phyloP scores from a whole-genome alignment of 345 rosid genomes.

The Brassica napus region DNA sequence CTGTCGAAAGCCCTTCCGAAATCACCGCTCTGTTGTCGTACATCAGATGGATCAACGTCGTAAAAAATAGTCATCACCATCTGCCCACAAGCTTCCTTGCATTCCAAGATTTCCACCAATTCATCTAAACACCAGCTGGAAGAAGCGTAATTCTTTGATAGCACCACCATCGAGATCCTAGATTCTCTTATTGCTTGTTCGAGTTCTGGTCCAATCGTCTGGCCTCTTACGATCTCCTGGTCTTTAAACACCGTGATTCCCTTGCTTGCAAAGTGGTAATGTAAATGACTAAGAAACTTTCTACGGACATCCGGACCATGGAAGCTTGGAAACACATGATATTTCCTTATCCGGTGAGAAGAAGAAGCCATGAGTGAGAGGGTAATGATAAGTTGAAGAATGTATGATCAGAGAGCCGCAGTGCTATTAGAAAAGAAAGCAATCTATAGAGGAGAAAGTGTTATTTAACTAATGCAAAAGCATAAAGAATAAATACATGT shows the following conservation, averaged over 20 bases:
- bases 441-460: background rate
- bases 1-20: background rate
- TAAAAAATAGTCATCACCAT: background rate
- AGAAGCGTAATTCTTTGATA: constrained; percentile 1
- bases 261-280: background rate
- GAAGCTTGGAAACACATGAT: background rate
- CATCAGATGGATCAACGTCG: background rate
- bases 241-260: background rate
- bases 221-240: background rate
- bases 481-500: background rate
- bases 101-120: background rate
- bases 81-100: background rate
- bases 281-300: constrained; percentile 4
- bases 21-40: background rate
- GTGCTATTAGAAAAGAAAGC: background rate
- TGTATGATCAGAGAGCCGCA: background rate
- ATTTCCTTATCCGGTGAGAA: background rate
- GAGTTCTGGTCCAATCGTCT: background rate
- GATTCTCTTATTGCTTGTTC: background rate
- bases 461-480: background rate
- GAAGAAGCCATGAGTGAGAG: background rate
- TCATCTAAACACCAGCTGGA: constrained; percentile 1
- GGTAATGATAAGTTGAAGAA: background rate
- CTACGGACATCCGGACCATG: background rate
- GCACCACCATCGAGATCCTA: constrained; percentile 3